These are phyloP conservation scores for Spinacia oleracea DNA, from an alignment of 179 eudicot species.

Conservation along the genomic window DNA sequence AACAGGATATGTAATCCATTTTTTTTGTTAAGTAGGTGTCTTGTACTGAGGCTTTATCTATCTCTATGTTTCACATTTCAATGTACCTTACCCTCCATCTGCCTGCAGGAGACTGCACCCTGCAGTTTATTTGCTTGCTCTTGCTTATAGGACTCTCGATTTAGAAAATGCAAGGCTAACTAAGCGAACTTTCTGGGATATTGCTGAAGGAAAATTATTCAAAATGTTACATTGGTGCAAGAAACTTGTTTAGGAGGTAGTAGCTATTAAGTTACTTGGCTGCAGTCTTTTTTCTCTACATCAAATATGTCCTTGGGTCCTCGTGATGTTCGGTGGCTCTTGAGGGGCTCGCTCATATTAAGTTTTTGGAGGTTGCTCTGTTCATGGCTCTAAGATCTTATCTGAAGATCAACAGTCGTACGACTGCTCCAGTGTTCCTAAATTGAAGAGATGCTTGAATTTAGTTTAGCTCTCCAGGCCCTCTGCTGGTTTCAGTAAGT, in stretches of 20 bases:
- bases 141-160: slow-evolving; percentile 91
- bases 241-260: slow-evolving; percentile 43
- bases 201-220: slow-evolving; percentile 46
- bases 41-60: neutral
- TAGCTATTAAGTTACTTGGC: neutral
- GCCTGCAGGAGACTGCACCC: slow-evolving; percentile 88
- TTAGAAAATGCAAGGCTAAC: slow-evolving; percentile 64
- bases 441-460: slow-evolving; percentile 10
- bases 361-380: slow-evolving; percentile 12
- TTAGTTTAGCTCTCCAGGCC: slow-evolving; percentile 3
- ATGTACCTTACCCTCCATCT: slow-evolving; percentile 18
- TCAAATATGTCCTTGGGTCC: neutral
- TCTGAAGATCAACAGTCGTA: neutral
- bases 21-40: neutral
- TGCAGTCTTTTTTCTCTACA: slow-evolving; percentile 1
- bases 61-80: neutral
- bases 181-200: slow-evolving; percentile 40
- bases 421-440: neutral
- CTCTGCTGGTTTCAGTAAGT: slow-evolving; percentile 9
- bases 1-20: neutral
- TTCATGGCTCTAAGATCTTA: neutral
- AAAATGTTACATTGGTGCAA: slow-evolving; percentile 65
- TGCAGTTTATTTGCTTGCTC: slow-evolving; percentile 86
- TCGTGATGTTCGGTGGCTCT: neutral
- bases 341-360: neutral